Evolutionary conservation across 768 basidiomycete species (phyloP), one percentile per base, ranked within the genome.

Genomic region (Trametopsis cervina): DNA sequence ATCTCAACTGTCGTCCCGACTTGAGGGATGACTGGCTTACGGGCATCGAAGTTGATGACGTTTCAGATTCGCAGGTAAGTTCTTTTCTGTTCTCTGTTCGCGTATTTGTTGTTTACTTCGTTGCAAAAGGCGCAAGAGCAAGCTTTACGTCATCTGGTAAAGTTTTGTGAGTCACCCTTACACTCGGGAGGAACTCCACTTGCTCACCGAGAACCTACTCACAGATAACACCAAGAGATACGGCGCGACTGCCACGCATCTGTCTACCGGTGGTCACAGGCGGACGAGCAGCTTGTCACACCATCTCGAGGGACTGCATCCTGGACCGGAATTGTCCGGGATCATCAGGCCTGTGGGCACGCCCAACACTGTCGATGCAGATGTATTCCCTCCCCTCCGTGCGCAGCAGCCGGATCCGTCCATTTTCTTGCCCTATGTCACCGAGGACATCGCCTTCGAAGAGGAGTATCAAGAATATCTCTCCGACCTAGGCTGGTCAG

Each of bases 11-110:
- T 62, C 78, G 96, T 45, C 96, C 96, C 6, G 95, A 98, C 61
- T 75, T 99, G 36, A 79, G 95, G 17, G 96, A 99, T 64, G 96
- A 98, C 60, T 99, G 96, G 96, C 74, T 99, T 36, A 87, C 92
- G 11, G 90, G 90, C 0, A 83, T 82, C 12, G 95, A 98, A 63
- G 83, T 89, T 9, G 95, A 98, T 54, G 89, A 89, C 54, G 86
- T 84, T 44, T 72, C 83, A n/a, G 95, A 95, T 58, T 92, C 95
- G 24, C 81, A 90, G 69, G 92, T 92, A 55, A 56, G 69, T 44
- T 29, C 24, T 21, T 23, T 54, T 49, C 33, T 53, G 29, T 26
- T 17, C 22, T 39, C 45, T 18, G 44, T 33, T 42, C 25, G 17
- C 5, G 5, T 24, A 48, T 24, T 46, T 36, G 40, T 40, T 39